Evolutionary conservation across 805 yeast genomes (phyloP), one percentile per base, ranked within the genome.

Genomic region (Metschnikowia matae): DNA sequence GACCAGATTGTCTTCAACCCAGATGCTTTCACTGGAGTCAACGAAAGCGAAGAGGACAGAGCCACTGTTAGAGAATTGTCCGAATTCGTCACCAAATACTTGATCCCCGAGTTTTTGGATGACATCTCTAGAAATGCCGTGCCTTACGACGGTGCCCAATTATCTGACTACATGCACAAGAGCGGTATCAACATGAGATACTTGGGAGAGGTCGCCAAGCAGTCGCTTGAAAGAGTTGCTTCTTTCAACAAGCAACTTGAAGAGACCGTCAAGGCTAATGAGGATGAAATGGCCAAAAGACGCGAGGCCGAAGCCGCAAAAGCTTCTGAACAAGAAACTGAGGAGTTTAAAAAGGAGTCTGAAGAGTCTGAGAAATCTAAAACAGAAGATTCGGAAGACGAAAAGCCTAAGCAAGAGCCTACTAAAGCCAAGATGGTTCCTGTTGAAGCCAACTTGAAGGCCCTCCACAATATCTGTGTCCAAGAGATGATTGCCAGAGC

Each of bases 121-220:
- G 87, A 82, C 21, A 66, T 87, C 26, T 71, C 77, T 15, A 70
- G 73, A 7, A 80, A 81, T 38, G 70, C 77, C 45, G 79, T 84
- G 36, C 97, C 98, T 40, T 73, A 87, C 50, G 96, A 90, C 63
- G 97, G 98, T 56, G 63, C 69, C 3, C 94, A 90, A 61, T 78
- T 94, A 59, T 71, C 87, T 17, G 71, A 75, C 39, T 64, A 77
- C 48, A 68, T 92, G 68, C 99, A 94, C 67, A 80, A 79, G 54
- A 73, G 75, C 49, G 99, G 99, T 75, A 83, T 92, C 65, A 91
- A 89, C 66, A 64, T 91, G 69, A 85, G 98, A 72, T 92, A 92
- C 63, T 75, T 92, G 61, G 97, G 97, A 52, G 66, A 62, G 15
- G 63, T 88, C 55, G 83, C 83, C 20, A 61, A 64, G 33, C 61